A percentile compares a stretch with the other conserved stretches of the same genome.
These are phyloP conservation scores for Berberis vulgaris DNA, from an alignment of 164 flowering plant genomes.

Conservation along the genomic window DNA sequence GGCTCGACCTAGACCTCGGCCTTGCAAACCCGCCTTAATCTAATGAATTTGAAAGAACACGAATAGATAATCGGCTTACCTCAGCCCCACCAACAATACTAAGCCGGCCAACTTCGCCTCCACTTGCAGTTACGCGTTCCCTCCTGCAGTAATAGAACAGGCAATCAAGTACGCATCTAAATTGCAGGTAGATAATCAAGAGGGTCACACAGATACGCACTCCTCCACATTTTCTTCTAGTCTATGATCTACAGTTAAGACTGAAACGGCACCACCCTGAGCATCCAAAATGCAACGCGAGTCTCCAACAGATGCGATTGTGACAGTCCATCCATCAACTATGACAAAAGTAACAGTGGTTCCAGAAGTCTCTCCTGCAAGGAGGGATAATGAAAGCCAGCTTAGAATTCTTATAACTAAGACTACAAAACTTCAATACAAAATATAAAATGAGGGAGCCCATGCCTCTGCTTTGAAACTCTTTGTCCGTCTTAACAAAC, in stretches of 20 bases:
- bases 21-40: too few relatives aligned
- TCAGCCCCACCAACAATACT: slow-evolving; percentile 69
- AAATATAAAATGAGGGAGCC: background rate
- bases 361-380: slow-evolving; percentile 85
- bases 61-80: slow-evolving; percentile 25
- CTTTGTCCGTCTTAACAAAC: slow-evolving; percentile 87
- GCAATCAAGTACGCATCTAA: slow-evolving; percentile 4
- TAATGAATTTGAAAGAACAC: too few relatives aligned
- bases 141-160: slow-evolving; percentile 42
- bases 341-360: slow-evolving; percentile 89
- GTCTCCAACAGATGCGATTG: slow-evolving; percentile 91
- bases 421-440: background rate
- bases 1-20: too few relatives aligned
- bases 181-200: slow-evolving; percentile 1
- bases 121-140: slow-evolving; percentile 86
- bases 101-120: slow-evolving; percentile 92
- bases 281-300: slow-evolving; percentile 84
- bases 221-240: slow-evolving; percentile 89
- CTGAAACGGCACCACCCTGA: slow-evolving; percentile 57
- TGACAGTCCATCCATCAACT: slow-evolving; percentile 90
- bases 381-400: background rate
- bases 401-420: background rate
- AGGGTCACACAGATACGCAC: slow-evolving; percentile 31
- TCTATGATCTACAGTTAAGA: slow-evolving; percentile 81
- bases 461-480: slow-evolving; percentile 76